Percentiles rank a stretch among this genome's conserved stretches.
phyloP scores from a whole-genome alignment of 768 basidiomycete species.

The Myochromella boudieri region DNA sequence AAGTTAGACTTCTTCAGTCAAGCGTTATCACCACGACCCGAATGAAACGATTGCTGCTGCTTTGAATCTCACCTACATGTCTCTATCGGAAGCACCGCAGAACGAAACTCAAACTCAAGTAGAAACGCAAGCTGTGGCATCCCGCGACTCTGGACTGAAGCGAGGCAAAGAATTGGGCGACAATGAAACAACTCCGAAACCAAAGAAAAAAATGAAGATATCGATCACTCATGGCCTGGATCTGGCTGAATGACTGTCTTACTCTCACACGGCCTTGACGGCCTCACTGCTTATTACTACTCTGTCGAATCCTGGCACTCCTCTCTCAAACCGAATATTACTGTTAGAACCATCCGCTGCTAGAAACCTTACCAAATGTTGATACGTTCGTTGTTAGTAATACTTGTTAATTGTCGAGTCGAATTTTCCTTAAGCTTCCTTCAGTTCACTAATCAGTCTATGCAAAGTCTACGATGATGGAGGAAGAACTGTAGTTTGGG shows the following conservation, averaged over 20 bases:
- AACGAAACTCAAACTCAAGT: constrained; percentile 38
- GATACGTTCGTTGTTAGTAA: too few species aligned
- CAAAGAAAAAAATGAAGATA: constrained; percentile 67
- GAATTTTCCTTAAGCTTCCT: too few species aligned
- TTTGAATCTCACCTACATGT: constrained; percentile 1
- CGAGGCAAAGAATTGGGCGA: constrained; percentile 30
- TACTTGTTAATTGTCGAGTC: too few species aligned
- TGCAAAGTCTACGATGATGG: too few species aligned
- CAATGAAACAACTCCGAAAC: constrained; percentile 24
- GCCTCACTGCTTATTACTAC: too few species aligned
- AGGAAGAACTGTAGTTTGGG: too few species aligned
- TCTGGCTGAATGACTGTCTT: constrained; percentile 78
- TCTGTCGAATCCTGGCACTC: too few species aligned
- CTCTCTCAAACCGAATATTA: too few species aligned
- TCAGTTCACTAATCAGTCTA: too few species aligned
- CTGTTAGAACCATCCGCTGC: too few species aligned
- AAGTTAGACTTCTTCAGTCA: constrained; percentile 3
- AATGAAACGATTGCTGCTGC: constrained; percentile 11
- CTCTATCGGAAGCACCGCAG: constrained; percentile 8
- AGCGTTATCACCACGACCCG: constrained; percentile 5
- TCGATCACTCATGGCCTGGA: constrained; percentile 70
- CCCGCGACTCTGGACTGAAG: constrained; percentile 23
- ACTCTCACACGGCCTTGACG: too few species aligned
- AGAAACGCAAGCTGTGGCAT: constrained; percentile 21
- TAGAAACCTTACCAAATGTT: too few species aligned